A percentile compares a stretch with the other conserved stretches of the same genome.
These are phyloP conservation scores for Furcasterigmium furcatum DNA, from an alignment of 2,329 filamentous ascomycete genomes.

Conservation along the genomic window DNA sequence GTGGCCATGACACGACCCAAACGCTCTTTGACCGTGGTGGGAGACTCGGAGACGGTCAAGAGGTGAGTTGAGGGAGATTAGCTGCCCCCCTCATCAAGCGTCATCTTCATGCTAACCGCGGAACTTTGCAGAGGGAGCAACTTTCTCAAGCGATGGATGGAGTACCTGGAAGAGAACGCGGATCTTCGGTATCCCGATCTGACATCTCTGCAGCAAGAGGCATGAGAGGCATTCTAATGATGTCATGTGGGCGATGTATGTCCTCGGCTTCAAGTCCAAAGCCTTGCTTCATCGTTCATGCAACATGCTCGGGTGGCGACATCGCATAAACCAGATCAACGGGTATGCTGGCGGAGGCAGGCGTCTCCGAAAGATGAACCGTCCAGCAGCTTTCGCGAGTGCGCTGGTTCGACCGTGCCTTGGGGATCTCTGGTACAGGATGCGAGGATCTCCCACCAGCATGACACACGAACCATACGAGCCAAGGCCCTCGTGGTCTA, in stretches of 20 bases:
- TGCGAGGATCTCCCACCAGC: too few species aligned
- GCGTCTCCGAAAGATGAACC: not conserved
- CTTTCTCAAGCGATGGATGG: conserved; percentile 91
- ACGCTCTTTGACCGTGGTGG: conserved; percentile 84
- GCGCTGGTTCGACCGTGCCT: too few species aligned
- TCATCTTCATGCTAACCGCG: conserved; percentile 11
- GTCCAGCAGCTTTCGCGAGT: too few species aligned
- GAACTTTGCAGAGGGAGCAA: conserved; percentile 63
- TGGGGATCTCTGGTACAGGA: too few species aligned
- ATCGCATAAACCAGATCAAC: not conserved
- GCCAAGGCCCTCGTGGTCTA: too few species aligned
- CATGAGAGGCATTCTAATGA: not conserved
- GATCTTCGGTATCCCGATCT: conserved; percentile 83
- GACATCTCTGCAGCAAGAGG: not conserved
- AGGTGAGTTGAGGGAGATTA: too few species aligned
- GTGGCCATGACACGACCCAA: conserved; percentile 96
- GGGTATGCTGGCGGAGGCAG: not conserved
- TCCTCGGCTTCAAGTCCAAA: too few species aligned
- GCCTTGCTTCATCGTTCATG: conserved; percentile 2
- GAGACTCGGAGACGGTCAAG: conserved; percentile 90
- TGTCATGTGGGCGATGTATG: not conserved
- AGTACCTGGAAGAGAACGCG: conserved; percentile 81
- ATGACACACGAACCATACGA: too few species aligned
- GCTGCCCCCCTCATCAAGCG: conserved; percentile 6
- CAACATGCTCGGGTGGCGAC: not conserved